Conservation (phyloP, 306 rosid genomes). For the Herpetospermum pedunculosum region DNA sequence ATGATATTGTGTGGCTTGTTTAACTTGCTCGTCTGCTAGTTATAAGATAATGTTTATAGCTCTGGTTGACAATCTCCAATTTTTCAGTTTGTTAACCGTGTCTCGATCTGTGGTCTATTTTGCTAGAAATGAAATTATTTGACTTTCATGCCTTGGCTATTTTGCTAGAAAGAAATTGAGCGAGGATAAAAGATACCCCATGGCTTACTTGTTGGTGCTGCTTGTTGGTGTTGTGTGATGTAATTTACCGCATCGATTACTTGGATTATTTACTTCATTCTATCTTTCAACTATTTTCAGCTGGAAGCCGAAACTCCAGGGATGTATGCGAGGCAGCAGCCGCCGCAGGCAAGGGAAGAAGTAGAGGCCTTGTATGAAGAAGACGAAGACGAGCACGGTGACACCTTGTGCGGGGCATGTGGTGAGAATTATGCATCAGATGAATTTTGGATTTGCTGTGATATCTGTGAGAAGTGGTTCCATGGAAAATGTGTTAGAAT, state of each 20-base stretch:
- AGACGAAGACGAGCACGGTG: constrained; percentile 84
- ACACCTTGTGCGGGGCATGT: constrained; percentile 83
- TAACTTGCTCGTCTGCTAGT: neutral
- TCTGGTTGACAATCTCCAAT: neutral
- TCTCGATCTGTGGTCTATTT: neutral
- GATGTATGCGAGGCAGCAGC: neutral
- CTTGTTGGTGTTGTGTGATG: neutral
- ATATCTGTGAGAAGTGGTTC: constrained; percentile 88
- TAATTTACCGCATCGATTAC: neutral
- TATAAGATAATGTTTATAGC: neutral
- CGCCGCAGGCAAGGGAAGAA: neutral
- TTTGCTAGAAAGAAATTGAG: neutral
- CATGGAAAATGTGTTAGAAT: constrained; percentile 93
- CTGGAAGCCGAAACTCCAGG: neutral
- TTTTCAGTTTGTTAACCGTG: neutral
- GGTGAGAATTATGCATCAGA: constrained; percentile 73
- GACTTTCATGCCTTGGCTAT: neutral
- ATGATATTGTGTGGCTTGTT: neutral
- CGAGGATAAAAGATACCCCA: neutral
- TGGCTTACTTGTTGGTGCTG: neutral
- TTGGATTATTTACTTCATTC: neutral
- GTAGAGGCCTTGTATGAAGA: constrained; percentile 59
- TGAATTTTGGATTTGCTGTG: constrained; percentile 94
- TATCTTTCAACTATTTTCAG: constrained; percentile 30
- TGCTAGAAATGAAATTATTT: neutral